phyloP scores from a whole-genome alignment of 2,329 filamentous ascomycete species.

The Bipolaris gigantea region DNA sequence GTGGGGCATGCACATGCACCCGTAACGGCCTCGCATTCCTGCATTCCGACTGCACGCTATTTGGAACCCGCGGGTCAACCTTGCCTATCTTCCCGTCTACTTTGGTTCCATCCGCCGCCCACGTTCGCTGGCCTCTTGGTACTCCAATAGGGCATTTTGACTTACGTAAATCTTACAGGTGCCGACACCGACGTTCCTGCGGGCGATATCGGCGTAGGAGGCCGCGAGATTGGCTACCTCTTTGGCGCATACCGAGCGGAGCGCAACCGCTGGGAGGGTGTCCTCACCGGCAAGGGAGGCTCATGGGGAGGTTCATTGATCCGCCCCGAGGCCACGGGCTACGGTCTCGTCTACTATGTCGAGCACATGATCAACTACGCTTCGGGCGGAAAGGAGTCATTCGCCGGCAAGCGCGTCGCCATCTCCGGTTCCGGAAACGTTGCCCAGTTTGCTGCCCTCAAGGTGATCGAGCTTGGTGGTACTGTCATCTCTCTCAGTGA shows the following conservation, averaged over 20 bases:
- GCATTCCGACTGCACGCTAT: slow-evolving; percentile 16
- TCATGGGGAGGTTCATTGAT: slow-evolving; percentile 93
- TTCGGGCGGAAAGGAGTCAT: slow-evolving; percentile 73
- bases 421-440: slow-evolving; percentile 98
- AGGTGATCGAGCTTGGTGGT: slow-evolving; percentile 92
- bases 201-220: slow-evolving; percentile 92
- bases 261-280: slow-evolving; percentile 90
- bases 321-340: slow-evolving; percentile 94
- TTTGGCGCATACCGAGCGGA: slow-evolving; percentile 92
- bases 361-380: slow-evolving; percentile 71
- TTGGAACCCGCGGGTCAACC: slow-evolving; percentile 11
- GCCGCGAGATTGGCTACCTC: slow-evolving; percentile 90
- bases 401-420: slow-evolving; percentile 89
- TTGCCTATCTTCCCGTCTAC: too few species aligned
- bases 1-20: slow-evolving; percentile 17
- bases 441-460: slow-evolving; percentile 94
- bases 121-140: slow-evolving; percentile 1
- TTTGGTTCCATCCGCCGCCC: slow-evolving; percentile 4
- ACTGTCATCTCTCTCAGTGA: slow-evolving; percentile 92
- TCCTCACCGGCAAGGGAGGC: slow-evolving; percentile 93
- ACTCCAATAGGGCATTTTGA: slow-evolving; percentile 44
- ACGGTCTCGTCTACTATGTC: slow-evolving; percentile 80
- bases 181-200: slow-evolving; percentile 95
- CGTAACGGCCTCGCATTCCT: slow-evolving; percentile 19
- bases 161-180: slow-evolving; percentile 48